Conservation (phyloP, 331 rosid species). For the Malus hybrid region DNA sequence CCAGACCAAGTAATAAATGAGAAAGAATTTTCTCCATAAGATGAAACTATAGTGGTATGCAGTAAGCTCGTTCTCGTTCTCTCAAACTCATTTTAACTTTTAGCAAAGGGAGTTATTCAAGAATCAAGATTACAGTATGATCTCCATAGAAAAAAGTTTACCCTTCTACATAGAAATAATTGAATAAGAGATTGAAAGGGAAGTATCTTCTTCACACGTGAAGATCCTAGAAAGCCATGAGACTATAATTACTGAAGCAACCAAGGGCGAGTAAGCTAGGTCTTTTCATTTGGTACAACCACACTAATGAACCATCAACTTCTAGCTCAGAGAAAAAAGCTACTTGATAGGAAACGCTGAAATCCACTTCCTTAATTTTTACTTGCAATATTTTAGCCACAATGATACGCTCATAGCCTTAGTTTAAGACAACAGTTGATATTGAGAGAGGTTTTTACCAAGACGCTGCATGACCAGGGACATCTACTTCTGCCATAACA, state of each 20-base stretch:
- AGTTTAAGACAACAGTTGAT: slow-evolving; percentile 3
- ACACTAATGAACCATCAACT: neutral
- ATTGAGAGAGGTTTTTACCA: slow-evolving; percentile 45
- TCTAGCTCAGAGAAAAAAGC: neutral
- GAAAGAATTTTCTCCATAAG: neutral
- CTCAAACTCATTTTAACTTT: neutral
- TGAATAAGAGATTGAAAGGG: neutral
- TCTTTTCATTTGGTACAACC: neutral
- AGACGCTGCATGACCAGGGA: slow-evolving; percentile 91
- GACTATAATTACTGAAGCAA: neutral
- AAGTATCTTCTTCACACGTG: neutral
- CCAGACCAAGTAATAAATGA: neutral
- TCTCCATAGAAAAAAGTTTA: neutral
- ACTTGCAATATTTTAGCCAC: neutral
- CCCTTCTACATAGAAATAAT: neutral
- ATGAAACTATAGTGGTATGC: neutral
- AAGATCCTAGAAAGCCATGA: neutral
- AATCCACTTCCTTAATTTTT: neutral
- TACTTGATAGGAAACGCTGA: neutral
- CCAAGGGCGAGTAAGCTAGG: neutral
- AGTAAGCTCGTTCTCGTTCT: neutral
- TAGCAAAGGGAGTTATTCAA: neutral
- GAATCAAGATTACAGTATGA: neutral
- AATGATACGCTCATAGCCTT: neutral
- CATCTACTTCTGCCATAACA: slow-evolving; percentile 94